A percentile compares a stretch with the other conserved stretches of the same genome.
Evolutionary conservation across 2,329 filamentous ascomycete genomes (phyloP).

Genomic region (Graphiopsis chlorocephala): DNA sequence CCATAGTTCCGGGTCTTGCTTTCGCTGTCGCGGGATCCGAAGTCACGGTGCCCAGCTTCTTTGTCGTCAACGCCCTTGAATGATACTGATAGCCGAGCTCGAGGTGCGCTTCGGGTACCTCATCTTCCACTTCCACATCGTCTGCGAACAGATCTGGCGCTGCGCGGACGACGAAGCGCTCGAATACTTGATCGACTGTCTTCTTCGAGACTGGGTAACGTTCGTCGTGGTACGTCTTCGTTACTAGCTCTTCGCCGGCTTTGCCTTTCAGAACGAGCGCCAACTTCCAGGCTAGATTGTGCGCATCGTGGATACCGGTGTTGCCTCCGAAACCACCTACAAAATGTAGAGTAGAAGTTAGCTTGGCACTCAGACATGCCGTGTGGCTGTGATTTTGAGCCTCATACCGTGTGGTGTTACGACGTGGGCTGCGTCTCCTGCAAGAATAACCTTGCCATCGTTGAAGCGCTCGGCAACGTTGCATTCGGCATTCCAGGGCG

Average conservation of each 20-base stretch:
- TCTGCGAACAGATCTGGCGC: conserved; percentile 17
- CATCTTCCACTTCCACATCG: conserved; percentile 18
- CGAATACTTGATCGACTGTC: conserved; percentile 19
- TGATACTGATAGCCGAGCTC: conserved; percentile 20
- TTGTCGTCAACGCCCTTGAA: conserved; percentile 15
- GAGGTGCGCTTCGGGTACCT: conserved; percentile 18
- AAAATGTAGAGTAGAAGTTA: conserved; percentile 22
- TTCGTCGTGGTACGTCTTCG: conserved; percentile 18
- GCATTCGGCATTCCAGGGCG: conserved; percentile 21
- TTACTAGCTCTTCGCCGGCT: conserved; percentile 11
- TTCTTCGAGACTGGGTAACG: conserved; percentile 19
- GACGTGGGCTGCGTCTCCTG: conserved; percentile 20
- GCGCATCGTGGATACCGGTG: conserved; percentile 18
- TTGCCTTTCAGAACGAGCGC: conserved; percentile 18
- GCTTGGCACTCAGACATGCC: conserved; percentile 41
- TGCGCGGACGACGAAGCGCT: conserved; percentile 17
- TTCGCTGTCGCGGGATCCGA: conserved; percentile 14
- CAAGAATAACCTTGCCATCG: conserved; percentile 15
- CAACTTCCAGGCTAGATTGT: conserved; percentile 21
- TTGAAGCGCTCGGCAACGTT: conserved; percentile 21
- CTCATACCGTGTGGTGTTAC: conserved; percentile 10
- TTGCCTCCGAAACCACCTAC: conserved; percentile 32
- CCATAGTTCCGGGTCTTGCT: conserved; percentile 17
- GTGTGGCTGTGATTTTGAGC: neutral
- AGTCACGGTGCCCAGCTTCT: conserved; percentile 7